Evolutionary conservation across 257 asterid genomes (phyloP).

Genomic region (Fraxinus americana): DNA sequence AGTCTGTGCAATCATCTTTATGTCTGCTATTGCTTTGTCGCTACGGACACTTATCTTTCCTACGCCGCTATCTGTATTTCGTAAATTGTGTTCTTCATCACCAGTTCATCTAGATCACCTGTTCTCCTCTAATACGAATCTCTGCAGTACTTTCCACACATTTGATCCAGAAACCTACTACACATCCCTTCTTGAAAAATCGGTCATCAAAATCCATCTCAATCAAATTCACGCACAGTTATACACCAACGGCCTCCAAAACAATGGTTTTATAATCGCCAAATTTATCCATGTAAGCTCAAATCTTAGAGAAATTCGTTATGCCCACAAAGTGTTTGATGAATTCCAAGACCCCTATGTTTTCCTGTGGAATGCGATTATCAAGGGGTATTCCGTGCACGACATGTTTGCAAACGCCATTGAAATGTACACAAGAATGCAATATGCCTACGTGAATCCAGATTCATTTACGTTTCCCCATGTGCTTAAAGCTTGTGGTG

Average conservation of each 20-base stretch:
- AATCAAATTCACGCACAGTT: slow-evolving; percentile 52
- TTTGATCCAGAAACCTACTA: slow-evolving; percentile 40
- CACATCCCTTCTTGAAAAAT: slow-evolving; percentile 52
- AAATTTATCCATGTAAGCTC: slow-evolving; percentile 47
- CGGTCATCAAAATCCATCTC: slow-evolving; percentile 38
- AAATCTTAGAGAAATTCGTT: slow-evolving; percentile 40
- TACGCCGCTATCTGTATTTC: background rate
- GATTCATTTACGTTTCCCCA: slow-evolving; percentile 58
- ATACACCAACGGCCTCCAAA: slow-evolving; percentile 37
- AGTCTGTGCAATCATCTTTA: background rate
- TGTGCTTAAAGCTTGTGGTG: slow-evolving; percentile 65
- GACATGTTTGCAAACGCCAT: slow-evolving; percentile 40
- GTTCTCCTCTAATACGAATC: background rate
- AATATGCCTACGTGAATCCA: slow-evolving; percentile 42
- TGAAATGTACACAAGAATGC: slow-evolving; percentile 60
- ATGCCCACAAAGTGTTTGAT: slow-evolving; percentile 70
- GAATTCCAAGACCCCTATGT: slow-evolving; percentile 56
- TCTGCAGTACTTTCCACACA: slow-evolving; percentile 17
- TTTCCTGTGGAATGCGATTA: slow-evolving; percentile 69
- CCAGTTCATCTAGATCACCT: background rate
- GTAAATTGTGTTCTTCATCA: background rate
- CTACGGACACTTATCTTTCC: background rate
- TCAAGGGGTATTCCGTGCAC: slow-evolving; percentile 58
- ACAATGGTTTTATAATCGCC: slow-evolving; percentile 57
- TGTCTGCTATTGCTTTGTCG: background rate